Evolutionary conservation across 768 basidiomycete species (phyloP).

Genomic region (Hirschioporus abietinus): DNA sequence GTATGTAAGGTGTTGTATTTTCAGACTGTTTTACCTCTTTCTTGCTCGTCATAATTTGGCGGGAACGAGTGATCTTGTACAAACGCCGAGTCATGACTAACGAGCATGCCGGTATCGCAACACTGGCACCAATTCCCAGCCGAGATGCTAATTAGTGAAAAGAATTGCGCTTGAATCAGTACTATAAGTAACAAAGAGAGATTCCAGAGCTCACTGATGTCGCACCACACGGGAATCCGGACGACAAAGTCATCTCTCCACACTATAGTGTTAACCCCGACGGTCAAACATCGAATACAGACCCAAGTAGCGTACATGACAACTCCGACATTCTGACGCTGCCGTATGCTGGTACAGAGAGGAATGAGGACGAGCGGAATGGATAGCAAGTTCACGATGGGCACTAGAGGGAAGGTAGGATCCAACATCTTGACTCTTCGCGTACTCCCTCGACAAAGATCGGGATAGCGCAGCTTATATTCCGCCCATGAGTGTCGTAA

Average conservation of each 20-base stretch:
- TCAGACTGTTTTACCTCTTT: neutral
- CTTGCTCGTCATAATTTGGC: neutral
- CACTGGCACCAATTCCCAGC: constrained; percentile 36
- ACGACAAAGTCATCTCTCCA: neutral
- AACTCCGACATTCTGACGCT: neutral
- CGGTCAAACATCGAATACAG: neutral
- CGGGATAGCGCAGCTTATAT: neutral
- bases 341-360: neutral
- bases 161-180: neutral
- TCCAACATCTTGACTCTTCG: too few relatives aligned
- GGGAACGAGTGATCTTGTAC: constrained; percentile 32
- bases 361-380: neutral
- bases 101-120: constrained; percentile 40
- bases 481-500: too few relatives aligned
- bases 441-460: neutral
- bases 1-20: neutral
- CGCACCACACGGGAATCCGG: neutral
- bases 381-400: neutral
- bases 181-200: neutral
- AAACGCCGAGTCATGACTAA: constrained; percentile 49
- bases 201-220: neutral
- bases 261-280: neutral
- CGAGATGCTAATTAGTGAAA: constrained; percentile 33
- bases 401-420: neutral
- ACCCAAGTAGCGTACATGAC: neutral